These are phyloP conservation scores for Aspergillus niger DNA, from an alignment of 2,329 filamentous ascomycete genomes.

Conservation along the genomic window DNA sequence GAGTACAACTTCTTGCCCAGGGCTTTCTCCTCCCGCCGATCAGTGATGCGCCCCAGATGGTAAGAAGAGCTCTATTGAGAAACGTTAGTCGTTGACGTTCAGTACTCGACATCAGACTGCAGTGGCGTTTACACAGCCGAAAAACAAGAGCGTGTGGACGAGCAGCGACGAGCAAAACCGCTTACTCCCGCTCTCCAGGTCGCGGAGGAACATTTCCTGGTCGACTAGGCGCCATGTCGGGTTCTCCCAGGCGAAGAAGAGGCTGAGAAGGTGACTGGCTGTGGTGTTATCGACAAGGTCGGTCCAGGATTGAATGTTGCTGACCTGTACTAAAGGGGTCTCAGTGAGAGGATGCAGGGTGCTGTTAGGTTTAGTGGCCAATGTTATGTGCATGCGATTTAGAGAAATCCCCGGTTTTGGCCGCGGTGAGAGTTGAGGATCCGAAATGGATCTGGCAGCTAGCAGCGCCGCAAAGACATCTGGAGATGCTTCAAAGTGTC, in stretches of 20 bases:
- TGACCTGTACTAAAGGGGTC: constrained; percentile 18
- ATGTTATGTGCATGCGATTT: constrained; percentile 20
- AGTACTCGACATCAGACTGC: not conserved
- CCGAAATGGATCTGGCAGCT: constrained; percentile 9
- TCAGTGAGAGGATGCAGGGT: constrained; percentile 7
- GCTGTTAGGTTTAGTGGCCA: constrained; percentile 7
- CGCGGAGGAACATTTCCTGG: constrained; percentile 21
- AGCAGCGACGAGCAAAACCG: constrained; percentile 24
- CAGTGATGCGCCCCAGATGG: constrained; percentile 23
- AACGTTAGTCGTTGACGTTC: constrained; percentile 4
- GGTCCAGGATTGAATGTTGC: constrained; percentile 24
- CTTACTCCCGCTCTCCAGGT: constrained; percentile 19
- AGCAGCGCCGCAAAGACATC: constrained; percentile 18
- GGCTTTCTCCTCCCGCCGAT: constrained; percentile 26
- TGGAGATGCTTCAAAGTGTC: constrained; percentile 15
- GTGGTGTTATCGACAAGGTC: constrained; percentile 23
- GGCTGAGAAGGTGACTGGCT: constrained; percentile 26
- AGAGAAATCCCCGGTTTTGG: constrained; percentile 18
- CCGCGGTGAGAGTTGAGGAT: constrained; percentile 9
- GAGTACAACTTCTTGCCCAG: constrained; percentile 24
- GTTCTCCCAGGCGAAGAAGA: constrained; percentile 31
- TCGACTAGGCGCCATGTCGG: constrained; percentile 29
- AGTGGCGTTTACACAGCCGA: constrained; percentile 23
- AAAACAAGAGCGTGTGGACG: constrained; percentile 25
- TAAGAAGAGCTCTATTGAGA: constrained; percentile 27